phyloP scores from a whole-genome alignment of 164 flowering plant species.

The Magnolia kwangsiensis region DNA sequence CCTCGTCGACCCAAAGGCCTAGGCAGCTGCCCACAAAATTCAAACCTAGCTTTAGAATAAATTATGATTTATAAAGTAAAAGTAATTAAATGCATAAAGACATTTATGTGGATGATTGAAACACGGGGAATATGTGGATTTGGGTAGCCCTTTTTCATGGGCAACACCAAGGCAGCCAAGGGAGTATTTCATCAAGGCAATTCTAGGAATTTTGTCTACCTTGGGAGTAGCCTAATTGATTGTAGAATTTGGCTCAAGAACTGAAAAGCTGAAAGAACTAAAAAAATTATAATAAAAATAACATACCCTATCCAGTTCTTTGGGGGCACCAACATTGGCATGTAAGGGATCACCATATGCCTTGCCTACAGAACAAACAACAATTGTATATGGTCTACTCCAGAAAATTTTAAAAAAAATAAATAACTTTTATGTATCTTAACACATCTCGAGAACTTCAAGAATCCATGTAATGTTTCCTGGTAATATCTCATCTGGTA shows the following conservation, averaged over 20 bases:
- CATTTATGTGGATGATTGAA: too few species aligned
- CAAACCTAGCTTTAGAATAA: too few species aligned
- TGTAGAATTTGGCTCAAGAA: background rate
- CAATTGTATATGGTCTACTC: background rate
- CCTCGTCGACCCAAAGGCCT: too few species aligned
- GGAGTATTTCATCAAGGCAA: too few species aligned
- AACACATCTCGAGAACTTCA: background rate
- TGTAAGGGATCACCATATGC: slow-evolving; percentile 70
- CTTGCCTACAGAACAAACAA: slow-evolving; percentile 36
- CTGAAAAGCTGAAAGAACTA: background rate
- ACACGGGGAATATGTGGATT: too few species aligned
- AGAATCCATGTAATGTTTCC: background rate
- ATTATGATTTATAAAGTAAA: too few species aligned
- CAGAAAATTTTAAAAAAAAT: background rate
- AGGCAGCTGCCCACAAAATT: too few species aligned
- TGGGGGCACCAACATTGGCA: slow-evolving; percentile 73
- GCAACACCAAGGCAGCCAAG: too few species aligned
- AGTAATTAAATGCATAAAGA: too few species aligned
- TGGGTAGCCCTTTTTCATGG: too few species aligned
- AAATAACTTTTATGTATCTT: background rate
- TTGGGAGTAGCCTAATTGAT: too few species aligned
- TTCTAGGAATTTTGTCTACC: too few species aligned
- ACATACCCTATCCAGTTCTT: slow-evolving; percentile 54
- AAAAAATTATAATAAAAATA: background rate
- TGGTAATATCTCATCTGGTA: background rate